Base-by-base conservation (phyloP, 768 basidiomycete genomes). In the Amanita brunnescens region DNA sequence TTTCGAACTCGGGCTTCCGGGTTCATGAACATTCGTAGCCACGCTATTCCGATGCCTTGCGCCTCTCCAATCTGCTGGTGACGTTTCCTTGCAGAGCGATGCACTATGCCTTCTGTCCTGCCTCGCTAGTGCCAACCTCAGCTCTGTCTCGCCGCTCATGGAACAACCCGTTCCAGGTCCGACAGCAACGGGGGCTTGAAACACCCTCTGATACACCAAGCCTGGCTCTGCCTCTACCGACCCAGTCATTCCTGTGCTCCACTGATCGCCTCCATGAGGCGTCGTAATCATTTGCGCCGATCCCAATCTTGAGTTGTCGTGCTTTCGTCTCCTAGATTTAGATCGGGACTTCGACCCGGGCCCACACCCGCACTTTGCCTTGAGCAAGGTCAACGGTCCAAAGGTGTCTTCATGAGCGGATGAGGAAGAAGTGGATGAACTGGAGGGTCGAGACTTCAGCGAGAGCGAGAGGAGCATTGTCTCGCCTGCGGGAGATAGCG, bases 91-190 rank as follows among this genome's bases (percentile, higher is more conserved):
- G 46, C 55, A 57, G 33, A 41, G 54, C 26, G 26, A 30, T 52
- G 56, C 12, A 47, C 58, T 18, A 51, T 47, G 46, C 52, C 53
- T n/a, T 10, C 37, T 8, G 37, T 20, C 54, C 43, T 24, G 46
- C 54, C 62, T 62, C 7, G 78, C 78, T 32, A 80, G 61, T 1
- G 75, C 72, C 77, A 80, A 80, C 56, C 73, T 67, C 63, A 80
- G 55, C 59, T 81, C 80, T 49, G 75, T 77, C 63, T 81, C 77
- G 9, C 80, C 80, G 48, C 78, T 81, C 56, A 81, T 65, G 50
- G 80, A 81, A 60, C 70, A 80, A 12, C 79, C 79, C 3, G 61
- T 51, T 1, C 57, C 59, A 58, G 52, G 66, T 33, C 49, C 47
- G n/a, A n/a, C n/a, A 24, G 26, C 26, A 7, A 41, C 24, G 2